phyloP scores from a whole-genome alignment of 345 rosid genomes.

The Erysimum cheiranthoides region DNA sequence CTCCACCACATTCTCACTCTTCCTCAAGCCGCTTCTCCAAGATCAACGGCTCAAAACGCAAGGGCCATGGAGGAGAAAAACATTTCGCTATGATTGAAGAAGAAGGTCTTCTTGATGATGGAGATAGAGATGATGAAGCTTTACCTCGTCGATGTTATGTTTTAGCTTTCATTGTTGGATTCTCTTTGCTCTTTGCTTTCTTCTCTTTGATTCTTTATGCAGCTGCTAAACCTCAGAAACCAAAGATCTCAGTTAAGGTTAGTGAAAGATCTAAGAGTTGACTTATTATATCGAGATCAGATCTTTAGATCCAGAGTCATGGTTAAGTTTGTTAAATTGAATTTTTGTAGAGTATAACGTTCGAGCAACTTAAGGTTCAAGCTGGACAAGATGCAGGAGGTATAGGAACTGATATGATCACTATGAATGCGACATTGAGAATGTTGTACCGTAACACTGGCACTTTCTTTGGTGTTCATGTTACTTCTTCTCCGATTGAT shows the following conservation, averaged over 20 bases:
- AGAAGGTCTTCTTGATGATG: conserved; percentile 91
- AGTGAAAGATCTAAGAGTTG: conserved; percentile 15
- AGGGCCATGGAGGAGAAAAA: conserved; percentile 55
- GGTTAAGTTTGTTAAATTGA: not conserved
- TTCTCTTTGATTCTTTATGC: conserved; percentile 91
- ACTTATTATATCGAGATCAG: conserved; percentile 14
- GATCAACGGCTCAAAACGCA: conserved; percentile 59
- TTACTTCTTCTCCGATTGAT: conserved; percentile 74
- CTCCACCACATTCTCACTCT: conserved; percentile 93
- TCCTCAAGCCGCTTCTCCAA: conserved; percentile 89
- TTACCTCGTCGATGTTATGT: conserved; percentile 82
- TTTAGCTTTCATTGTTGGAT: conserved; percentile 77
- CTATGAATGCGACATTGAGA: conserved; percentile 75
- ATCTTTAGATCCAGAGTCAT: not conserved
- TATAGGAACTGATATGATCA: conserved; percentile 92
- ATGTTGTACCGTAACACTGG: conserved; percentile 85
- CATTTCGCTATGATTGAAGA: conserved; percentile 79
- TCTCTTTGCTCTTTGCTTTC: conserved; percentile 71
- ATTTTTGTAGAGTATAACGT: conserved; percentile 69
- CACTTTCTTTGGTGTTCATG: conserved; percentile 94
- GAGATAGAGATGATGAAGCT: conserved; percentile 52
- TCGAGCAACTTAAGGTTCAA: conserved; percentile 81
- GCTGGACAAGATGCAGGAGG: conserved; percentile 90
- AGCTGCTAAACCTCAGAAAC: conserved; percentile 83
- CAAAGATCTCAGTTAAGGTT: conserved; percentile 85